Conservation (phyloP, 306 rosid genomes). For the Fragaria iinumae region DNA sequence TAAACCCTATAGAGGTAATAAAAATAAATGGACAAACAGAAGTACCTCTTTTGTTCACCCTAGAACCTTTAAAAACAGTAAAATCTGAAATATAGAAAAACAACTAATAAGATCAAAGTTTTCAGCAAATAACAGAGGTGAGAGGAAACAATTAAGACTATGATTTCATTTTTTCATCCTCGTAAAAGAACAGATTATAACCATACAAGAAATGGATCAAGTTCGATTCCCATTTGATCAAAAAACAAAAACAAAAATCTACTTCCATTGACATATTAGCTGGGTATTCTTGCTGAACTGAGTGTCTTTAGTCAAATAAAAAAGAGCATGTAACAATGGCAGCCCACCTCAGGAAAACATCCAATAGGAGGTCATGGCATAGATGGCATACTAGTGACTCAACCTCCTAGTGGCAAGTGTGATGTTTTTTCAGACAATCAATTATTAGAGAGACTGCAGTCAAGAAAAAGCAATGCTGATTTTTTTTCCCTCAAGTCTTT, state of each 20-base stretch:
- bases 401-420: not conserved
- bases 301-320: not conserved
- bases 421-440: not conserved
- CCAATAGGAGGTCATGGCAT: not conserved
- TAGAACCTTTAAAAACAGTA: not conserved
- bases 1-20: not conserved
- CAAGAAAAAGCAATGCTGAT: not conserved
- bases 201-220: not conserved
- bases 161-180: not conserved
- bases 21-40: not conserved
- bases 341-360: not conserved
- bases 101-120: not conserved
- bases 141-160: not conserved
- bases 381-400: not conserved
- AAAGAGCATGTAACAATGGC: not conserved
- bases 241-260: no score
- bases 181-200: not conserved
- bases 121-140: not conserved
- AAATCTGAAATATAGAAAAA: not conserved
- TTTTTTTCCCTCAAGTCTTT: not conserved
- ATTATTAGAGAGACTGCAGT: not conserved
- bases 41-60: not conserved
- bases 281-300: not conserved
- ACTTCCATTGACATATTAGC: not conserved
- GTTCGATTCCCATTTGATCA: not conserved